Conservation (phyloP, 495 filamentous ascomycete genomes). For the Penicillium roqueforti region DNA sequence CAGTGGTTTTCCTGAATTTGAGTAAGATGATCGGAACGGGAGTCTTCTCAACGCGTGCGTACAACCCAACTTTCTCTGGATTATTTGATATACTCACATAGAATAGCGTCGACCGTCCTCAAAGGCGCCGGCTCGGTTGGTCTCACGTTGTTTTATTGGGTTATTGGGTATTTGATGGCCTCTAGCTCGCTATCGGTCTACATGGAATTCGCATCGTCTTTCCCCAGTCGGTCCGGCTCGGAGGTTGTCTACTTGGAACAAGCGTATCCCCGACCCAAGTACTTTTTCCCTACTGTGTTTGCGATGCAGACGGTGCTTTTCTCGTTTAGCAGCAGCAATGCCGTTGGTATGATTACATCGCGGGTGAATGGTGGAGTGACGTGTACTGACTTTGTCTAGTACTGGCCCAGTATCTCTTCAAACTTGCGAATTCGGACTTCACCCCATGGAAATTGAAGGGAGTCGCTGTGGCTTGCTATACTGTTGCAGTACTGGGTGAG, state of each 20-base stretch:
- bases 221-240: constrained; percentile 60
- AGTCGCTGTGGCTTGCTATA: constrained; percentile 57
- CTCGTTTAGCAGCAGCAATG: constrained; percentile 60
- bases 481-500: constrained; percentile 45
- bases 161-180: constrained; percentile 53
- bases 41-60: constrained; percentile 60
- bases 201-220: constrained; percentile 57
- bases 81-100: neutral
- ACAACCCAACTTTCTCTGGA: no score
- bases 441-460: constrained; percentile 59
- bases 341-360: constrained; percentile 31
- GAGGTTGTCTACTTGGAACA: constrained; percentile 67
- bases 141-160: constrained; percentile 57
- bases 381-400: constrained; percentile 21
- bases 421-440: constrained; percentile 41
- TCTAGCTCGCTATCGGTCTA: constrained; percentile 50
- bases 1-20: constrained; percentile 58
- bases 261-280: constrained; percentile 56
- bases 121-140: constrained; percentile 56
- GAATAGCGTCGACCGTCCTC: constrained; percentile 40
- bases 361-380: neutral
- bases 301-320: constrained; percentile 56
- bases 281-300: constrained; percentile 58
- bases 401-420: constrained; percentile 54
- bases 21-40: constrained; percentile 65